Evolutionary conservation across 164 flowering plant species (phyloP).

Genomic region (Cinnamomum chago): DNA sequence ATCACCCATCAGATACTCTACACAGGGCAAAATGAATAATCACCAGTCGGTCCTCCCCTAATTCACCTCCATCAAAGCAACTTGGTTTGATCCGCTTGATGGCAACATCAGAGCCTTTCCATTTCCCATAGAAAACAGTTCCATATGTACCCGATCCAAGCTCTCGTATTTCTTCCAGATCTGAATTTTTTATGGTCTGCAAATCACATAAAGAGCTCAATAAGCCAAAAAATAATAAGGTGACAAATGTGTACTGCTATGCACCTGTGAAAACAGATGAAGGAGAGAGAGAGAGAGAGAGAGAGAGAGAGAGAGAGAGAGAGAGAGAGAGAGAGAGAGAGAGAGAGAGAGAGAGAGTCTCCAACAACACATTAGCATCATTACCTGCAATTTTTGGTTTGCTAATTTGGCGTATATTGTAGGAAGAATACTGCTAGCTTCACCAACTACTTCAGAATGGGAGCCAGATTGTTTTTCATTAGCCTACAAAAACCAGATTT

Average conservation of each 20-base stretch:
- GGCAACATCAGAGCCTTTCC: conserved; percentile 48
- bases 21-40: neutral
- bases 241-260: too few species aligned
- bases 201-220: neutral
- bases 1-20: neutral
- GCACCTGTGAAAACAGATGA: neutral
- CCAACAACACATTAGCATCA: too few species aligned
- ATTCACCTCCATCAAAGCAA: conserved; percentile 25
- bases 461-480: conserved; percentile 1
- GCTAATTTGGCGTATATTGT: conserved; percentile 19
- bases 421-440: conserved; percentile 9
- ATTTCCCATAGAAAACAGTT: conserved; percentile 41
- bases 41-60: conserved; percentile 34
- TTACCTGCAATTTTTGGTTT: conserved; percentile 30
- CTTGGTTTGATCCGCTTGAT: conserved; percentile 35
- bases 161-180: conserved; percentile 34
- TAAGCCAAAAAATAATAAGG: neutral
- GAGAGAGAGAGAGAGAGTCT: neutral
- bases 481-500: conserved; percentile 15
- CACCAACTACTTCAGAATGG: conserved; percentile 15
- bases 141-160: conserved; percentile 42
- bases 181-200: conserved; percentile 33
- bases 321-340: neutral
- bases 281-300: neutral
- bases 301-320: neutral